These are phyloP conservation scores for Talaromyces sp. DNA, from an alignment of 2,329 filamentous ascomycete genomes.

Conservation along the genomic window DNA sequence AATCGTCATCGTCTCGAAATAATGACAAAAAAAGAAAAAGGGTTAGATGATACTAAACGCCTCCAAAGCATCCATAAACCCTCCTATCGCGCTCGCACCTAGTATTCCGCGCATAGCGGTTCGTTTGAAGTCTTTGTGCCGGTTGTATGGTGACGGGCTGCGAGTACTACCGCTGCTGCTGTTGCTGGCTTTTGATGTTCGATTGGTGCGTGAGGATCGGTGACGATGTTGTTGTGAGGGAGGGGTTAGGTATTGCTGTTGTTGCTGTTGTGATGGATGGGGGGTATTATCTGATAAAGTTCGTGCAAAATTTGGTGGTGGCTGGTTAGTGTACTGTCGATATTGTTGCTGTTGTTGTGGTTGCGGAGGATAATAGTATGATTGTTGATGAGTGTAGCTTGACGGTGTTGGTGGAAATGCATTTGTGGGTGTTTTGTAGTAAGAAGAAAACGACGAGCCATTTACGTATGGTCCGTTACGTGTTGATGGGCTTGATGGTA, in stretches of 20 bases:
- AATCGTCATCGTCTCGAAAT: not conserved
- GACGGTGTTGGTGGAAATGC: constrained; percentile 19
- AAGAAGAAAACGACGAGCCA: not conserved
- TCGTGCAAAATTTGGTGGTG: constrained; percentile 16
- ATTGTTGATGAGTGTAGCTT: constrained; percentile 18
- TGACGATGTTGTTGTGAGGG: constrained; percentile 15
- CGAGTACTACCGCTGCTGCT: constrained; percentile 17
- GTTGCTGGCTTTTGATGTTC: constrained; percentile 20
- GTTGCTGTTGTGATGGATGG: constrained; percentile 15
- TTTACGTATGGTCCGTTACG: not conserved
- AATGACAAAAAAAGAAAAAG: not conserved
- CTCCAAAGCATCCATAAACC: constrained; percentile 43
- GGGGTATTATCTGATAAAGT: constrained; percentile 10
- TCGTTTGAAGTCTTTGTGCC: constrained; percentile 33
- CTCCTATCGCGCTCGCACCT: constrained; percentile 39
- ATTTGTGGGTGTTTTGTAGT: constrained; percentile 9
- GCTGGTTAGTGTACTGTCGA: constrained; percentile 19
- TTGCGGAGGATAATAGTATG: constrained; percentile 22
- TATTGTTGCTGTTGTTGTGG: constrained; percentile 19
- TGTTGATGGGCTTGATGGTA: constrained; percentile 10
- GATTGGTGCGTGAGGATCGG: constrained; percentile 21
- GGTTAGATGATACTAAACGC: constrained; percentile 27
- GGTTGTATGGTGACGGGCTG: constrained; percentile 21
- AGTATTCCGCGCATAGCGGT: constrained; percentile 37
- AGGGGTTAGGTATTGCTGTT: constrained; percentile 5